Evolutionary conservation across 2,329 filamentous ascomycete genomes (phyloP).

Genomic region (Thielaviopsis punctulata): DNA sequence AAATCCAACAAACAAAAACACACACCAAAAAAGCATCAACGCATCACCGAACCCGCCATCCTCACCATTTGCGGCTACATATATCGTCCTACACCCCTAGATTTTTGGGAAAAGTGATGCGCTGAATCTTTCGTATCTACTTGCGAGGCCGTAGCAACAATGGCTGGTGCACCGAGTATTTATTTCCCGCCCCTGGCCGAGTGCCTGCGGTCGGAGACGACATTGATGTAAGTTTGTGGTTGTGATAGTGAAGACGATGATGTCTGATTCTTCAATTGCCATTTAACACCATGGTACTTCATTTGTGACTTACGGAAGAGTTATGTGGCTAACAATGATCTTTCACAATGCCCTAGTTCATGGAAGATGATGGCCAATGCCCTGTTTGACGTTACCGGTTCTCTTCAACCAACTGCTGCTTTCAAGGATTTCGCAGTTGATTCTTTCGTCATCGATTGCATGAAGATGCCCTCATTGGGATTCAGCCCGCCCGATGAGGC

Average conservation of each 20-base stretch:
- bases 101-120: constrained; percentile 1
- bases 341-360: constrained; percentile 27
- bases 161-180: constrained; percentile 54
- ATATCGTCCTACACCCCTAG: neutral
- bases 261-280: constrained; percentile 2
- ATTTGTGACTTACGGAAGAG: neutral
- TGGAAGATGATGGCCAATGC: constrained; percentile 44
- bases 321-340: neutral
- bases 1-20: neutral
- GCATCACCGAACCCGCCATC: neutral
- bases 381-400: constrained; percentile 37
- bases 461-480: constrained; percentile 50
- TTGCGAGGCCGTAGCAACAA: constrained; percentile 23
- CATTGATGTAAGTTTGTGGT: constrained; percentile 52
- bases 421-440: constrained; percentile 57
- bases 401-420: constrained; percentile 33
- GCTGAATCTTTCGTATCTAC: neutral
- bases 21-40: neutral
- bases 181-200: constrained; percentile 77
- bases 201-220: constrained; percentile 64
- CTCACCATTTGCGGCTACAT: neutral
- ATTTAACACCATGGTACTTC: constrained; percentile 14
- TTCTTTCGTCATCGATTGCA: constrained; percentile 46
- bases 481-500: constrained; percentile 46
- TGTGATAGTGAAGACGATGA: constrained; percentile 11